Percentiles rank a stretch among this genome's conserved stretches.
Evolutionary conservation across 2,329 filamentous ascomycete genomes (phyloP).

Genomic region (Aspergillus niger): DNA sequence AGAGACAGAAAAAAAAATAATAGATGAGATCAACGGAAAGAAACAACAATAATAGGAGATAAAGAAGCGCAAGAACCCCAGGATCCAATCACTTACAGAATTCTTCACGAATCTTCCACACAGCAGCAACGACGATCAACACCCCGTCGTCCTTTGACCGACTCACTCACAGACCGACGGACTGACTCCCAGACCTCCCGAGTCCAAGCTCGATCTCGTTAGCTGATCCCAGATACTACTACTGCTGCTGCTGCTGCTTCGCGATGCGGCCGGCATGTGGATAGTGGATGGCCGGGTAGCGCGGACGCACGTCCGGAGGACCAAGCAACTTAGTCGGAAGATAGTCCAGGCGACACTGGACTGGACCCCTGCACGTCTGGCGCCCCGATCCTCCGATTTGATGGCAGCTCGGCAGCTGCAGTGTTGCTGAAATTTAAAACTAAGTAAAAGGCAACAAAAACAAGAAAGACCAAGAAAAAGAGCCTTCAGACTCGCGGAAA

Average conservation of each 20-base stretch:
- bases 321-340: constrained; percentile 13
- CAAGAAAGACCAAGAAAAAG: neutral
- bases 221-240: constrained; percentile 6
- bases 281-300: constrained; percentile 19
- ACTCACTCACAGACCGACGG: neutral
- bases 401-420: neutral
- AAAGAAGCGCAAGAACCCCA: too few species aligned
- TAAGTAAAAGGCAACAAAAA: neutral
- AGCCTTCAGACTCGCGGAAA: neutral
- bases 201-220: neutral
- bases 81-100: neutral
- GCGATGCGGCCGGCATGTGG: constrained; percentile 13
- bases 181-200: neutral
- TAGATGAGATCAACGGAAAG: neutral
- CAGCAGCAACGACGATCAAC: neutral
- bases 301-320: constrained; percentile 18
- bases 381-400: constrained; percentile 1
- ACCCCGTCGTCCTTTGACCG: neutral
- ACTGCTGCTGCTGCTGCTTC: neutral
- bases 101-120: neutral
- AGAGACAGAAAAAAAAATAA: neutral
- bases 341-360: constrained; percentile 1
- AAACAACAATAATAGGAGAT: neutral
- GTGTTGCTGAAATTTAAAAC: neutral
- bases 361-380: constrained; percentile 16